These are phyloP conservation scores for Alternaria solani DNA, from an alignment of 2,329 filamentous ascomycete species.

Conservation along the genomic window DNA sequence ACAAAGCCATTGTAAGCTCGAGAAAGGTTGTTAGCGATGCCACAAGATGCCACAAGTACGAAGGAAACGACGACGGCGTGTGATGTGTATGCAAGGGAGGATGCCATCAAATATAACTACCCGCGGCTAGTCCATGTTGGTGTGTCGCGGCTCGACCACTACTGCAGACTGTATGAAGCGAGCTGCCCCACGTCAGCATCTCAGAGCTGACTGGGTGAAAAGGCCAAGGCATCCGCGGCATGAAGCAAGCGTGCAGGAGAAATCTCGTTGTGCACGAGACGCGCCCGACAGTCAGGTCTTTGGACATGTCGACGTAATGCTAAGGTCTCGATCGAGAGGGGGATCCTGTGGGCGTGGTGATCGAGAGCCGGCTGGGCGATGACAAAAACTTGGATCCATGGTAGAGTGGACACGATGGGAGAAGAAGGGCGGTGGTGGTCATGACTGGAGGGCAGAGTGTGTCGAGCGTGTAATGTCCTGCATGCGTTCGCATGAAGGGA, in stretches of 20 bases:
- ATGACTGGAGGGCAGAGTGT: neutral
- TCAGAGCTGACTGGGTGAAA: conserved; percentile 6
- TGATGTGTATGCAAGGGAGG: neutral
- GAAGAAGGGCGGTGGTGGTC: neutral
- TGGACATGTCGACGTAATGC: neutral
- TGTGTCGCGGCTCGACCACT: conserved; percentile 7
- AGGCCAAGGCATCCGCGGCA: conserved; percentile 4
- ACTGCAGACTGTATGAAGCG: neutral
- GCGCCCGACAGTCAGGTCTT: neutral
- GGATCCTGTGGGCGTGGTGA: neutral
- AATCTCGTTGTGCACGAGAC: conserved; percentile 12
- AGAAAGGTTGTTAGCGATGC: neutral
- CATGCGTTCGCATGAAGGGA: conserved; percentile 1
- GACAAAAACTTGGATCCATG: neutral
- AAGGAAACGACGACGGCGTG: neutral
- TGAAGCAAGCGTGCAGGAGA: conserved; percentile 3
- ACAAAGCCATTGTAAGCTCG: neutral
- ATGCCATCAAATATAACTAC: conserved; percentile 5
- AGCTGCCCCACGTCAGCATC: conserved; percentile 7
- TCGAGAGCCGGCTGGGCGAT: conserved; percentile 1
- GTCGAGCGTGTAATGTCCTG: neutral
- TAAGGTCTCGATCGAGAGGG: conserved; percentile 4
- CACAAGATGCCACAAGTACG: neutral
- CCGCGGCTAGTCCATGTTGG: conserved; percentile 13
- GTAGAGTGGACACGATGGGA: neutral